Evolutionary conservation across 768 basidiomycete species (phyloP), one percentile per base, ranked within the genome.

Genomic region (Mycena venus): DNA sequence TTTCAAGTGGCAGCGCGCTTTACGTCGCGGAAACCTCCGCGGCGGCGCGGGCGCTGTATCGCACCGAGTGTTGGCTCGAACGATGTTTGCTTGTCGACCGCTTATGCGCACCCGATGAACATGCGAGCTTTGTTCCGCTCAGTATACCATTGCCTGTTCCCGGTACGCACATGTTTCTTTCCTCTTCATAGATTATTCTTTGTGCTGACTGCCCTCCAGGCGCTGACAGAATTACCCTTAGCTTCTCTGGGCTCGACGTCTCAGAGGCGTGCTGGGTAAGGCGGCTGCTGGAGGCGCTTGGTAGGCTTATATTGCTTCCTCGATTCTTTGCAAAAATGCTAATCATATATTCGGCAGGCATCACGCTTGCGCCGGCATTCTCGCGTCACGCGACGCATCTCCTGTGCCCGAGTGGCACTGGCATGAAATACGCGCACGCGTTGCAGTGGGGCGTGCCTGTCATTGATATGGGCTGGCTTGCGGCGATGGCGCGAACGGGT

Each of bases 61-160:
- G 96, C 53, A 98, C 97, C 0, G 97, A 98, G 82, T 97, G 95
- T 80, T 99, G 97, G 97, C 86, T 99, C 1, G 97, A 99, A 81
- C 90, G 90, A 53, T 98, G 95, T 78, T 88, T 96, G 17, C 93
- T 90, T 66, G 91, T 93, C 70, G 93, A 95, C 55, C 88, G 89
- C n/a, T 83, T 98, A 62, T 93, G 94, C 78, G 81, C 84, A 21
- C 85, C 90, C 0, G 89, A 91, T 1, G 93, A 94, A 51, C 92
- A 96, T 74, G 80, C 95, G 15, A 90, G 91, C 0, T 96, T 95
- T 78, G 82, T 82, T 4, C 96, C 96, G 1, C 85, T 98, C 19
- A 83, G 77, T 4, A 86, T 93, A 4, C 64, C 83, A 6, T 84
- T 86, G 6, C 96, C 96, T 14, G 80, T 96, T 36, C 79, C 84